Evolutionary conservation across 306 rosid species (phyloP), one percentile per base, ranked within the genome.

Genomic region (Trifolium fragiferum): DNA sequence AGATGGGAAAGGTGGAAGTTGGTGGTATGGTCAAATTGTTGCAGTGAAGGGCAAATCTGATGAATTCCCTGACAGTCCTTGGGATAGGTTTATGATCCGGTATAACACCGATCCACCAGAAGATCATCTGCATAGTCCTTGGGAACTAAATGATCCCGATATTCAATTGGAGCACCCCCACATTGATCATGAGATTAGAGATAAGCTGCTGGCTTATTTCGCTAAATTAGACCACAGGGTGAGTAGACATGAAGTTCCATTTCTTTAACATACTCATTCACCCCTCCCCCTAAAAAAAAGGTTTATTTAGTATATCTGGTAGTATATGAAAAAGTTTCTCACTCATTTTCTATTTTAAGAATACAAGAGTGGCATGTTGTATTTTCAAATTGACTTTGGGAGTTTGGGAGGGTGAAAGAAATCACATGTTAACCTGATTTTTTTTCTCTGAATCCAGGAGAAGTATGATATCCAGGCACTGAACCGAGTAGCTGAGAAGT

Each of bases 61-160:
- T 19, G 90, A 87, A 41, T 92, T 92, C 76, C 96, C 98, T 0
- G 87, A 88, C 67, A 92, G 98, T 86, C 96, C 98, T 35, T 90
- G 98, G 98, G 89, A 88, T 67, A 87, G 90, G 85, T 84, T 80
- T 78, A 46, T 7, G 67, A 72, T 92, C 69, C 76, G 66, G 55
- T 92, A 92, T 72, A 81, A 78, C 77, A 73, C 77, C 47, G 90
- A 90, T 57, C 82, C 85, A 44, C 55, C 47, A 37, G 85, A 76
- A 32, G 37, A n/a, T 66, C 89, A 86, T 74, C 66, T 10, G 59
- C 98, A 92, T 74, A 85, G 96, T 83, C 98, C 98, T 5, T 92
- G 98, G 98, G 98, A 92, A 76, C 83, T 92, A 49, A 80, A 73
- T 63, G 96, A 90, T 76, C 84, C 70, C 2, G 87, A 76, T 72